These are phyloP conservation scores for Monosporascus sp. DNA, from an alignment of 2,329 filamentous ascomycete species.

Conservation along the genomic window DNA sequence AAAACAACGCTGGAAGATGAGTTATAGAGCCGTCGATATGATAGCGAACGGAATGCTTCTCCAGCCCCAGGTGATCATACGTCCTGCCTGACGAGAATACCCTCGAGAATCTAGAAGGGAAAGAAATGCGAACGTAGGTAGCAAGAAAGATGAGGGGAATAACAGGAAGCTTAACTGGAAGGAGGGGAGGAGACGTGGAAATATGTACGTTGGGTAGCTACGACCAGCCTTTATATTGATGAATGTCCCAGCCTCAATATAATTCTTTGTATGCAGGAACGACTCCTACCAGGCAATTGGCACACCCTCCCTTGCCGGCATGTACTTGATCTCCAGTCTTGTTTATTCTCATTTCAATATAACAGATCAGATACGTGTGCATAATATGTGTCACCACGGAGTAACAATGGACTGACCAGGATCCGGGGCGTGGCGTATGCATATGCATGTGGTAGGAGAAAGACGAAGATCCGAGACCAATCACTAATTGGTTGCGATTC, in stretches of 20 bases:
- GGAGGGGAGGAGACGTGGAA: conserved; percentile 1
- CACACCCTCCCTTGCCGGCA: too few species aligned
- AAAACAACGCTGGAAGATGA: conserved; percentile 1
- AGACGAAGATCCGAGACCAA: background rate
- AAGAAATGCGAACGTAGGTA: background rate
- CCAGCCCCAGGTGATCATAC: conserved; percentile 4
- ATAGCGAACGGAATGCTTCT: conserved; percentile 19
- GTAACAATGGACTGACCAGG: background rate
- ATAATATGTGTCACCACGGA: too few species aligned
- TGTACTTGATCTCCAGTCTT: too few species aligned
- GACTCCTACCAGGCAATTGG: too few species aligned
- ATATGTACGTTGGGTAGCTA: background rate
- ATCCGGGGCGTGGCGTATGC: background rate
- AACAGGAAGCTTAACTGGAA: conserved; percentile 6
- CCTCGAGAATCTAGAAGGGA: conserved; percentile 2
- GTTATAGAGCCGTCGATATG: conserved; percentile 14
- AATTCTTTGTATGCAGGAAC: too few species aligned
- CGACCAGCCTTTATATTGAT: background rate
- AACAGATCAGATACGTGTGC: too few species aligned
- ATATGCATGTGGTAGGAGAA: background rate
- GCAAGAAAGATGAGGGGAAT: conserved; percentile 4
- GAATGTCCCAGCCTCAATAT: too few species aligned
- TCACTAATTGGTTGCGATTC: background rate
- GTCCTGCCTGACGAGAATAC: background rate
- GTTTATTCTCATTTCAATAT: too few species aligned